Conservation (phyloP, 2,329 filamentous ascomycete genomes). For the Aspergillus glaucus region DNA sequence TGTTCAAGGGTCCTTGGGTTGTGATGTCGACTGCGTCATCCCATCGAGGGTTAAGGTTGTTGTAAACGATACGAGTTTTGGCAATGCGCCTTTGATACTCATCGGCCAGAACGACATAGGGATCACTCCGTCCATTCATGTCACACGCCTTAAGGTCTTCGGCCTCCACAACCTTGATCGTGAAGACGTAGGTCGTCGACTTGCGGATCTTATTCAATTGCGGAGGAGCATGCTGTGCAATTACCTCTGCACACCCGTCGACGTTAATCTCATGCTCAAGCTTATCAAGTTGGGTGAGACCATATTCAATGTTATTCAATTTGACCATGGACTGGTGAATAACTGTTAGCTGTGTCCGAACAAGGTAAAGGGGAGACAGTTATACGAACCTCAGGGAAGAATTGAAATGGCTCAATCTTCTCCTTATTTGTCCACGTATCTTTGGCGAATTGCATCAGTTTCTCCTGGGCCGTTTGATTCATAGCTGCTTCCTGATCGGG, state of each 20-base stretch:
- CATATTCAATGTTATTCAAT: slow-evolving; percentile 95
- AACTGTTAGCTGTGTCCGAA: slow-evolving; percentile 9
- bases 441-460: slow-evolving; percentile 86
- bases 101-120: slow-evolving; percentile 92
- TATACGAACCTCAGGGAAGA: slow-evolving; percentile 72
- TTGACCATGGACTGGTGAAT: slow-evolving; percentile 80
- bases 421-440: slow-evolving; percentile 90
- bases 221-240: slow-evolving; percentile 68
- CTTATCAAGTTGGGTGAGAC: slow-evolving; percentile 84
- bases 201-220: slow-evolving; percentile 61
- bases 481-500: slow-evolving; percentile 77
- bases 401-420: slow-evolving; percentile 93
- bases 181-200: slow-evolving; percentile 89
- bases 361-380: background rate
- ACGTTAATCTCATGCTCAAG: slow-evolving; percentile 86
- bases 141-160: slow-evolving; percentile 98
- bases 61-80: slow-evolving; percentile 88
- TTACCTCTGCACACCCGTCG: slow-evolving; percentile 77
- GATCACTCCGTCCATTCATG: slow-evolving; percentile 86
- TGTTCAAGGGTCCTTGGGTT: slow-evolving; percentile 81
- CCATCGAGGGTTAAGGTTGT: slow-evolving; percentile 89
- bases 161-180: slow-evolving; percentile 95
- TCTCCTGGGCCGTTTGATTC: slow-evolving; percentile 78
- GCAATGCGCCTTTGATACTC: slow-evolving; percentile 95
- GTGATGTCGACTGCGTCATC: slow-evolving; percentile 96